Conservation (phyloP, 768 basidiomycete genomes). For the Phlebiopsis gigantea region DNA sequence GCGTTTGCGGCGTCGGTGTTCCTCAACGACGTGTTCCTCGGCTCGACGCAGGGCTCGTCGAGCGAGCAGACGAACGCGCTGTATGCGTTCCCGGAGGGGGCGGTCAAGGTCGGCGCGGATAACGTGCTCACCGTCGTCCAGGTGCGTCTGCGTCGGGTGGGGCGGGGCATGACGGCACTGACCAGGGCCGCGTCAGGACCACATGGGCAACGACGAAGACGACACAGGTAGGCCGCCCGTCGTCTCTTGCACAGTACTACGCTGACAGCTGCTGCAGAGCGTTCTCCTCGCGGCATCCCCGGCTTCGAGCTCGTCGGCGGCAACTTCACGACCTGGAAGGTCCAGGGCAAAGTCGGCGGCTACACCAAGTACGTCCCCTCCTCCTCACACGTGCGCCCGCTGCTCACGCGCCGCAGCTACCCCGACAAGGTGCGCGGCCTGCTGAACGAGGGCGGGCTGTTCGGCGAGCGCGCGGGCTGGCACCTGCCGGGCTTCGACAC, state of each 20-base stretch:
- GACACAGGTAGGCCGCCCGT: constrained; percentile 32
- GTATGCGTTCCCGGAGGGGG: constrained; percentile 55
- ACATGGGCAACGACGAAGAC: constrained; percentile 73
- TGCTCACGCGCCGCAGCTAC: constrained; percentile 40
- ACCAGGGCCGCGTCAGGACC: constrained; percentile 42
- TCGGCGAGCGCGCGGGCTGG: constrained; percentile 41
- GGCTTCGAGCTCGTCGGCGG: constrained; percentile 69
- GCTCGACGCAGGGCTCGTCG: constrained; percentile 57
- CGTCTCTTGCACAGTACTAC: neutral
- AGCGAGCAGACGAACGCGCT: constrained; percentile 65
- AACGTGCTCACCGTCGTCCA: constrained; percentile 79
- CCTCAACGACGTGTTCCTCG: constrained; percentile 68
- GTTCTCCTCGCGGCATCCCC: constrained; percentile 73
- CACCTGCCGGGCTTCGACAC: constrained; percentile 56
- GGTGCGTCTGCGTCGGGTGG: constrained; percentile 30
- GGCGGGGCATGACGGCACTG: neutral
- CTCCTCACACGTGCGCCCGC: neutral
- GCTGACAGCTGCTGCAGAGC: constrained; percentile 29
- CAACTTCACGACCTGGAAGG: constrained; percentile 36
- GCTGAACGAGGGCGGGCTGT: constrained; percentile 42
- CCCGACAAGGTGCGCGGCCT: constrained; percentile 55
- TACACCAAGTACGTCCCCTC: constrained; percentile 28
- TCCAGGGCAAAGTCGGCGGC: constrained; percentile 42
- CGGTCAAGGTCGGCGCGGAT: constrained; percentile 46
- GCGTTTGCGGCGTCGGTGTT: constrained; percentile 83